Conservation (phyloP, 2,329 filamentous ascomycete genomes). For the Colletotrichum sp. region DNA sequence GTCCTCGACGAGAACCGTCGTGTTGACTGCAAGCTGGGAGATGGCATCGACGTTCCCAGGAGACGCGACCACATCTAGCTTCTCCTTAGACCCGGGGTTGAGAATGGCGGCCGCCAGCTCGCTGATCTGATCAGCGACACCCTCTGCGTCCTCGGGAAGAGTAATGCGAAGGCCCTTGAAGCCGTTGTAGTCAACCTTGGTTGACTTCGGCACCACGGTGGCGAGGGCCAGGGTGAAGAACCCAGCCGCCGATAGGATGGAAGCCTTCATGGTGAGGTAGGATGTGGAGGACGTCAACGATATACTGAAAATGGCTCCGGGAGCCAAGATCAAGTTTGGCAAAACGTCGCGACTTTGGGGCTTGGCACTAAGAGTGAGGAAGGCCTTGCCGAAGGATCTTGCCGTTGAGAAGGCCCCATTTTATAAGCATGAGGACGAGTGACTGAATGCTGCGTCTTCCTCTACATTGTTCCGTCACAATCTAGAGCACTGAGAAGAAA, state of each 20-base stretch:
- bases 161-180: slow-evolving; percentile 19
- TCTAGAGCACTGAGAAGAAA: background rate
- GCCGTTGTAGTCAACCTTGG: slow-evolving; percentile 17
- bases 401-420: background rate
- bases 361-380: background rate
- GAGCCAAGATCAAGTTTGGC: background rate
- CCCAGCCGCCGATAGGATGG: background rate
- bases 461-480: background rate
- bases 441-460: background rate
- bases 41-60: slow-evolving; percentile 33
- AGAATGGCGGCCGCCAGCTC: slow-evolving; percentile 5
- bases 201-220: background rate
- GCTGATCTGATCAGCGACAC: slow-evolving; percentile 3
- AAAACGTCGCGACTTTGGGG: background rate
- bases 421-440: background rate
- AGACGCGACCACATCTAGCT: slow-evolving; percentile 35
- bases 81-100: background rate
- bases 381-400: background rate
- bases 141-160: background rate
- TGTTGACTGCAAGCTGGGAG: slow-evolving; percentile 32
- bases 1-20: slow-evolving; percentile 32
- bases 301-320: background rate
- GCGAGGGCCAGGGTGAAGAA: background rate
- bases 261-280: slow-evolving; percentile 5
- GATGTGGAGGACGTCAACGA: too few relatives aligned